A percentile compares a stretch with the other conserved stretches of the same genome.
Evolutionary conservation across 2,329 filamentous ascomycete genomes (phyloP).

Genomic region (Fusarium begoniae): DNA sequence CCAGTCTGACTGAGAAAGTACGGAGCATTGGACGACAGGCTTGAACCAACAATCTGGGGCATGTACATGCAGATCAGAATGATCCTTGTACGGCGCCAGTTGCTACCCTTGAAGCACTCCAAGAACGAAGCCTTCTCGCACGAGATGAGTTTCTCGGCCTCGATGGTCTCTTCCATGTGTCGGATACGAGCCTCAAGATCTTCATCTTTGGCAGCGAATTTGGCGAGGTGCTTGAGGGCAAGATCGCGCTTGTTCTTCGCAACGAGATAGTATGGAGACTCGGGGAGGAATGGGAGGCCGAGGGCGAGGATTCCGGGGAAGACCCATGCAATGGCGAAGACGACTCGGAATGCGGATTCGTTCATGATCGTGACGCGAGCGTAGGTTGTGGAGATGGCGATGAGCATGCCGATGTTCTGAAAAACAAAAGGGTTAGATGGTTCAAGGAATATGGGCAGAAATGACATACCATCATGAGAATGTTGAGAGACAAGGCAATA

Average conservation of each 20-base stretch:
- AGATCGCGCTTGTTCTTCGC: slow-evolving; percentile 8
- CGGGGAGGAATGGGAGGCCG: slow-evolving; percentile 15
- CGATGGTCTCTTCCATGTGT: background rate
- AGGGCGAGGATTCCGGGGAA: slow-evolving; percentile 12
- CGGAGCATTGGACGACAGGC: slow-evolving; percentile 5
- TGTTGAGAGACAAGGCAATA: background rate
- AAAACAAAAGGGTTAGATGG: no score
- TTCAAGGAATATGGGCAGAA: no score
- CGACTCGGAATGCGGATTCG: slow-evolving; percentile 5
- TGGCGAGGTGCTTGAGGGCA: background rate
- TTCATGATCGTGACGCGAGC: background rate
- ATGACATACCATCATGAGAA: slow-evolving; percentile 3
- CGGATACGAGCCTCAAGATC: background rate
- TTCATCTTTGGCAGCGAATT: background rate
- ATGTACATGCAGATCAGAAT: slow-evolving; percentile 23
- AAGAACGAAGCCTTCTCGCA: slow-evolving; percentile 7
- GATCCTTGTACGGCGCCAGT: slow-evolving; percentile 15
- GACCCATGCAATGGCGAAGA: slow-evolving; percentile 4
- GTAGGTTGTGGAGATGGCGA: background rate
- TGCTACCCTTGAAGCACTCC: slow-evolving; percentile 14
- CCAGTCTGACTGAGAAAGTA: slow-evolving; percentile 6
- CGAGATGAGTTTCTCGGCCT: background rate
- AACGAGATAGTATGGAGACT: slow-evolving; percentile 16
- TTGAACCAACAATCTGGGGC: slow-evolving; percentile 6
- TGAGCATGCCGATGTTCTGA: background rate